These are phyloP conservation scores for Verticillium tricorpus DNA, from an alignment of 2,329 filamentous ascomycete genomes.

Conservation along the genomic window DNA sequence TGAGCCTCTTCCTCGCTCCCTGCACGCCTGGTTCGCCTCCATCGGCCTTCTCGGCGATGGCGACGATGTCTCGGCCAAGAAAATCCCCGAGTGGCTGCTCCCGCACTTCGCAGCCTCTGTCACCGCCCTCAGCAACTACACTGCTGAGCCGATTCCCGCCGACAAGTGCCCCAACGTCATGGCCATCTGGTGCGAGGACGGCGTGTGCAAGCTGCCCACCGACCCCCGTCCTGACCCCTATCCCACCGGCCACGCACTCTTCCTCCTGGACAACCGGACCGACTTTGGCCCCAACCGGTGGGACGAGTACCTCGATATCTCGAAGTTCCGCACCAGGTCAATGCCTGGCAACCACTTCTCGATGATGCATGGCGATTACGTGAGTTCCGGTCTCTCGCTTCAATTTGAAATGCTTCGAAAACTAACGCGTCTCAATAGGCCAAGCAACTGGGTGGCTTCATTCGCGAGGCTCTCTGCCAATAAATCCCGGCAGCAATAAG, in stretches of 20 bases:
- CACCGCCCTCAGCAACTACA: conserved; percentile 63
- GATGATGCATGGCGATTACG: conserved; percentile 63
- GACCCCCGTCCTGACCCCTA: conserved; percentile 62
- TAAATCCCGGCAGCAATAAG: conserved; percentile 8
- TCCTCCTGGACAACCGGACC: conserved; percentile 68
- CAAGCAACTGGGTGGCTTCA: conserved; percentile 27
- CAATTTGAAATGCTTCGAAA: neutral
- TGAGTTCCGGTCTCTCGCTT: conserved; percentile 17
- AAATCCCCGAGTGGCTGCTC: conserved; percentile 68
- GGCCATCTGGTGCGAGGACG: conserved; percentile 69
- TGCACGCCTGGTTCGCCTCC: conserved; percentile 68
- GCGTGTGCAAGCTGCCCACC: conserved; percentile 62
- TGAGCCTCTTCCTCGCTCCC: conserved; percentile 57
- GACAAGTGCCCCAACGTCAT: conserved; percentile 56
- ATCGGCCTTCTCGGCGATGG: conserved; percentile 66
- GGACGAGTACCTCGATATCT: conserved; percentile 58
- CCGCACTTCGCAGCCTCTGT: conserved; percentile 70
- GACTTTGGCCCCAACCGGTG: conserved; percentile 68
- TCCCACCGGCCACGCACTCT: conserved; percentile 57
- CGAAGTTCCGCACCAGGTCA: conserved; percentile 59
- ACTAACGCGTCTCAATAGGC: conserved; percentile 18
- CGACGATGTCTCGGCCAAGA: conserved; percentile 41
- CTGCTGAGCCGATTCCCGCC: conserved; percentile 57
- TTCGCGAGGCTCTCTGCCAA: conserved; percentile 27
- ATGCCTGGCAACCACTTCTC: conserved; percentile 72